Conservation (phyloP, 2,329 filamentous ascomycete species). For the Alternaria postmessia region DNA sequence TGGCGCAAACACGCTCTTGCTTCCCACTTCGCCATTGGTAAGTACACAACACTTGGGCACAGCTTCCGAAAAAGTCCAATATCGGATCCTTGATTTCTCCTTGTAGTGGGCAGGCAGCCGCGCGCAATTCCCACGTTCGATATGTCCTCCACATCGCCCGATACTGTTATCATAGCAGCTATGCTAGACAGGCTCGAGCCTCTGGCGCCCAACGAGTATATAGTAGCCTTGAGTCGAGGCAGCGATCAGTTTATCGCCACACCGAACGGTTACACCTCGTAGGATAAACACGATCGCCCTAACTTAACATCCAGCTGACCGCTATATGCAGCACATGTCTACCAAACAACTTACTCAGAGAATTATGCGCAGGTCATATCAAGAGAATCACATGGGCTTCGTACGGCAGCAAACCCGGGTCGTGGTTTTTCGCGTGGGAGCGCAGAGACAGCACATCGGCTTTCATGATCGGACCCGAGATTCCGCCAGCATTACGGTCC, state of each 20-base stretch:
- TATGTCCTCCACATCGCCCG: conserved; percentile 12
- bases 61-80: background rate
- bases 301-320: conserved; percentile 2
- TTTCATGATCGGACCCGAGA: conserved; percentile 19
- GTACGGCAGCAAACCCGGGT: conserved; percentile 31
- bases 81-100: background rate
- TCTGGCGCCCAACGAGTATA: conserved; percentile 33
- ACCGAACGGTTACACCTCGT: conserved; percentile 40
- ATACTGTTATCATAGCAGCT: conserved; percentile 7
- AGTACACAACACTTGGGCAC: background rate
- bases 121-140: background rate
- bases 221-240: conserved; percentile 35
- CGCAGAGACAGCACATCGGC: conserved; percentile 15
- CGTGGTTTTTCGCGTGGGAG: conserved; percentile 41
- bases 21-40: conserved; percentile 1
- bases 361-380: conserved; percentile 14
- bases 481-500: conserved; percentile 14
- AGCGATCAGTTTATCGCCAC: conserved; percentile 36
- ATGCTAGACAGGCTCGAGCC: conserved; percentile 24
- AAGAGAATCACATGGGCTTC: conserved; percentile 37
- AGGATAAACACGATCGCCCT: background rate
- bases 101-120: background rate
- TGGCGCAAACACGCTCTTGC: conserved; percentile 25
- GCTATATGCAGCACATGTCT: conserved; percentile 26
- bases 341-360: conserved; percentile 19